Evolutionary conservation across 768 basidiomycete species (phyloP).

Genomic region (Mrakia hoshinonis): DNA sequence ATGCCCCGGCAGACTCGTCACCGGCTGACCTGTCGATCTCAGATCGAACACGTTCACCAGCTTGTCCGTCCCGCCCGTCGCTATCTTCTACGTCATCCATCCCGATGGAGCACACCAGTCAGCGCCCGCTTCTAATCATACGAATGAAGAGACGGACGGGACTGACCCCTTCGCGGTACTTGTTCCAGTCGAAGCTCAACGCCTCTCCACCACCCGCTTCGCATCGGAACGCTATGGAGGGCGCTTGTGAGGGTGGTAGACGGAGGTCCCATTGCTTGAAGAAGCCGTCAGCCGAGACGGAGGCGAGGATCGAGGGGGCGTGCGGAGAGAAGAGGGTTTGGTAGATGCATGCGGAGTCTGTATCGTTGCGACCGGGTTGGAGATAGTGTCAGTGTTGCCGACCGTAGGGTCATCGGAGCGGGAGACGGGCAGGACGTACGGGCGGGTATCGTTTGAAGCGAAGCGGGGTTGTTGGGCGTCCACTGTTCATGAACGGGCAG

Average conservation of each 20-base stretch:
- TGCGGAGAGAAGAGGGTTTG: constrained; percentile 88
- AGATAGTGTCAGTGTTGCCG: neutral
- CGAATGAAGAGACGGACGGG: constrained; percentile 7
- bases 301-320: constrained; percentile 66
- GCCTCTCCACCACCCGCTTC: constrained; percentile 31
- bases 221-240: constrained; percentile 12
- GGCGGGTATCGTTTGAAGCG: constrained; percentile 70
- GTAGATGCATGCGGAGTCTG: constrained; percentile 50
- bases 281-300: constrained; percentile 76
- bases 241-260: neutral
- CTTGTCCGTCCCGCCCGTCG: constrained; percentile 18
- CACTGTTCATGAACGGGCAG: no score
- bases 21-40: neutral
- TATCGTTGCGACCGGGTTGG: neutral
- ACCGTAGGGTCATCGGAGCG: neutral
- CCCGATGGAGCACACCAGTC: neutral
- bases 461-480: constrained; percentile 71
- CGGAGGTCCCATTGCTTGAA: constrained; percentile 35
- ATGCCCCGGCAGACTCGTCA: neutral
- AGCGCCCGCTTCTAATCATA: neutral
- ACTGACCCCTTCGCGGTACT: constrained; percentile 36
- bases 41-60: constrained; percentile 17
- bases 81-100: neutral
- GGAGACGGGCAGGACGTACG: constrained; percentile 54
- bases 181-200: constrained; percentile 37